Evolutionary conservation across 2,329 filamentous ascomycete species (phyloP), one percentile per base, ranked within the genome.

Genomic region (Neopestalotiopsis rosae): DNA sequence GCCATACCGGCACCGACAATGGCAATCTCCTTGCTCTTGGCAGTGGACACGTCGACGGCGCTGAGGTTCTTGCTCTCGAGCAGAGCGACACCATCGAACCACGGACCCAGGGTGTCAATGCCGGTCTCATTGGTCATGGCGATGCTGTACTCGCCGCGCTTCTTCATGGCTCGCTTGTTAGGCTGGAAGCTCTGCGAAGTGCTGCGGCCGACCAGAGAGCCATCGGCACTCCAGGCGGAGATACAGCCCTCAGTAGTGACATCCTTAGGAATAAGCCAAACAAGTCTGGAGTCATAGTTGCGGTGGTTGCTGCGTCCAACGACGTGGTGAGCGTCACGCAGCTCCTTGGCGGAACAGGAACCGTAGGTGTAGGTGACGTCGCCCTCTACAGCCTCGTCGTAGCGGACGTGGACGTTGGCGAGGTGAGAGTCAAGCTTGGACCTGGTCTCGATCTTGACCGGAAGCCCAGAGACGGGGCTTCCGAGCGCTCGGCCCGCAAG

Each of bases 1-100:
- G 88, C 82, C 85, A 92, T 91, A 6, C 90, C 90, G 13, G 86
- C 90, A 17, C 90, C 90, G 4, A 92, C 81, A 61, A 92, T 92
- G 65, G 85, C 90, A 70, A 92, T 84, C 61, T 81, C 79, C 76
- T 89, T 90, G 70, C 78, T 81, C 80, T 91, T 91, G 40, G 85
- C 85, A 7, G 82, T 78, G 3, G 81, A 77, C 5, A 87, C 87
- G 70, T 89, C 87, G 0, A 87, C 82, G 7, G 83, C 78, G 61
- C 83, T 82, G 17, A 87, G 83, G 71, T 88, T 81, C 73, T 88
- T 89, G 32, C 84, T 80, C 70, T 87, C 77, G 57, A 91, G 82
- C 68, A 89, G 84, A 65, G 83, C 84, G 20, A 91, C 89, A 14
- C 89, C 89, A 74, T 91, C 88, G 70, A 91, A 92, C 90, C 89